phyloP scores from a whole-genome alignment of 805 yeast genomes.

The Candida montana region DNA sequence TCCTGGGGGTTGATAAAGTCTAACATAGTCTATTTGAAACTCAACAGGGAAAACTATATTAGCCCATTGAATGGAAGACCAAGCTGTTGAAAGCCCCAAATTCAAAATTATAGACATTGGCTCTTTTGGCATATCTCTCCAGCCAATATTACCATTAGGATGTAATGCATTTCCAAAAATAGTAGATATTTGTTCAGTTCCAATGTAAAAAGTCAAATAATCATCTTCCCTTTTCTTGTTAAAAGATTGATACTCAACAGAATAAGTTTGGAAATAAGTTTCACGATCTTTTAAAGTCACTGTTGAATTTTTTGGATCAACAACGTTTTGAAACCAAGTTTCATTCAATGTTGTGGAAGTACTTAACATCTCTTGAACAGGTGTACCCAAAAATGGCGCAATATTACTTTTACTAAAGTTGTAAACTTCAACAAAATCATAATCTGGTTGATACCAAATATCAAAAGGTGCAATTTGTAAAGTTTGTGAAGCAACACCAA shows the following conservation, averaged over 20 bases:
- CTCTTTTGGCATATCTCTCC: slow-evolving; percentile 79
- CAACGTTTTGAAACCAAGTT: slow-evolving; percentile 75
- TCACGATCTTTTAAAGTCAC: slow-evolving; percentile 30
- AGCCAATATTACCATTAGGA: slow-evolving; percentile 86
- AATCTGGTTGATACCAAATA: slow-evolving; percentile 91
- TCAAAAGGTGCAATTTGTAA: slow-evolving; percentile 91
- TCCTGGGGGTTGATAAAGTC: slow-evolving; percentile 83
- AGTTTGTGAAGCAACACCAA: slow-evolving; percentile 80
- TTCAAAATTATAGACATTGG: slow-evolving; percentile 90
- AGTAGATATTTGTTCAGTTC: slow-evolving; percentile 71
- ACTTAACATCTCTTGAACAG: slow-evolving; percentile 88
- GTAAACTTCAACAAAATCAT: slow-evolving; percentile 67
- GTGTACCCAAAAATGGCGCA: slow-evolving; percentile 91
- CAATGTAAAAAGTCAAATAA: slow-evolving; percentile 83
- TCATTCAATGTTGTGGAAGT: slow-evolving; percentile 73
- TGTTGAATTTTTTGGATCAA: slow-evolving; percentile 5
- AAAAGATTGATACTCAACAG: slow-evolving; percentile 55
- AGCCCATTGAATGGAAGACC: slow-evolving; percentile 95
- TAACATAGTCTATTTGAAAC: slow-evolving; percentile 76
- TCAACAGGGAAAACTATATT: slow-evolving; percentile 70
- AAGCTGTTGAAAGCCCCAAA: slow-evolving; percentile 83
- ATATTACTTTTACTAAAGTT: slow-evolving; percentile 66
- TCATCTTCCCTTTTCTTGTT: slow-evolving; percentile 61
- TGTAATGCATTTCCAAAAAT: slow-evolving; percentile 69
- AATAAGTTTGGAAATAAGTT: slow-evolving; percentile 61